Base-by-base conservation (phyloP, 2,329 filamentous ascomycete species). In the Penicillium sp. region DNA sequence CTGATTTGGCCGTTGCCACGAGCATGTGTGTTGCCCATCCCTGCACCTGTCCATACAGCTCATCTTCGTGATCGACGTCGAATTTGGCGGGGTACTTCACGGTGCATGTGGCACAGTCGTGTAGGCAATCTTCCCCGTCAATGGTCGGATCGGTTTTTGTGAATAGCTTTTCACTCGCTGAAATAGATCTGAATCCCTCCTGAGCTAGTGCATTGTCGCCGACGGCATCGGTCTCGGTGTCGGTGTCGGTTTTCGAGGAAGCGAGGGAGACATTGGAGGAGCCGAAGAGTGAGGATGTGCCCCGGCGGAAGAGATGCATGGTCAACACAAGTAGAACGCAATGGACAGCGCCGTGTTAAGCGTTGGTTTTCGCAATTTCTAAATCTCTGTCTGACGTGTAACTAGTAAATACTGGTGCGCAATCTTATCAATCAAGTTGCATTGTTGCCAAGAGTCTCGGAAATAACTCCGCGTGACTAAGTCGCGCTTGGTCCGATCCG, bases 1-100 rank as follows among this genome's bases (percentile, higher is more conserved):
- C 93, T 24, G 85, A 81, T 80, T 96, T 95, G 53, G 90, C 89
- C n/a, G 93, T 98, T 23, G 89, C 93, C 13, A 97, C 89, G 28
- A 98, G 75, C 54, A 95, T 67, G 72, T 98, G 93, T 18, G 90
- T 93, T 63, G 82, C 85, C 87, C 89, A 97, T 31, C 84, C 89
- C 64, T 89, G 88, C 55, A 96, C 81, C 51, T 87, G 78, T 0
- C 92, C 93, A 66, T 95, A 97, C 42, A 98, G 74, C 61, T 84
- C 76, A 66, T 95, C 89, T 6, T 78, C 74, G 67, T 86, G 81
- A 49, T 97, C 87, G 47, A 95, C 82, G 3, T 75, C 75, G 66
- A 82, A 86, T 57, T 81, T 82, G 64, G 84, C 83, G 32, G 92
- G 92, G 66, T 91, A 95, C 53, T 83, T 80, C 58, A 92, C 78